Evolutionary conservation across 495 filamentous ascomycete genomes (phyloP).

Genomic region (Neurospora tetrasperma): DNA sequence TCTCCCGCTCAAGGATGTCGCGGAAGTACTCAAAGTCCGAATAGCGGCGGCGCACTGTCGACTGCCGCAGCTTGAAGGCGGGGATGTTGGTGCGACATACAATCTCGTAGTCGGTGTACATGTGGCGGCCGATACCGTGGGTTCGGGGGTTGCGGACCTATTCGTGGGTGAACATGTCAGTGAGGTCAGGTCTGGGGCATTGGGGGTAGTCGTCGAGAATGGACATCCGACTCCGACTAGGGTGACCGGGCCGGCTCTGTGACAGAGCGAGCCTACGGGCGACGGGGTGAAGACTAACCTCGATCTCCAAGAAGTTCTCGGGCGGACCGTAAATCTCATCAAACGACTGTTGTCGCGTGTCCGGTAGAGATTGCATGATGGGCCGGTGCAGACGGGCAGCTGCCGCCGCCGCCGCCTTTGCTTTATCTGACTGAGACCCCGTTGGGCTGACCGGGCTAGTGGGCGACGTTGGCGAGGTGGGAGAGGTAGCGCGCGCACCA

Average conservation of each 20-base stretch:
- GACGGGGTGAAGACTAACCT: conserved; percentile 45
- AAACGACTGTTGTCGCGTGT: conserved; percentile 83
- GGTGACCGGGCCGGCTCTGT: background rate
- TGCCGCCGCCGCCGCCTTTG: conserved; percentile 19
- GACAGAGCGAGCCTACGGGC: background rate
- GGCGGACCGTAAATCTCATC: conserved; percentile 98
- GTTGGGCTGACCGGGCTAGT: conserved; percentile 11
- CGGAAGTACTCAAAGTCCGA: conserved; percentile 98
- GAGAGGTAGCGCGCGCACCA: conserved; percentile 15
- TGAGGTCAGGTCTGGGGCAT: background rate
- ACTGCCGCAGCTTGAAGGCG: conserved; percentile 83
- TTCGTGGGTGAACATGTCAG: conserved; percentile 1
- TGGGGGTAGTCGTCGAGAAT: background rate
- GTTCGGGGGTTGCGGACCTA: conserved; percentile 94
- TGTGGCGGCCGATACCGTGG: conserved; percentile 83
- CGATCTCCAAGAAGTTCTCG: conserved; percentile 97
- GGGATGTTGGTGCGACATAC: conserved; percentile 96
- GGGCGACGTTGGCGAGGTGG: conserved; percentile 24
- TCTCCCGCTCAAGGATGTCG: conserved; percentile 93
- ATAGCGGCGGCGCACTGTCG: conserved; percentile 82
- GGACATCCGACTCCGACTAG: background rate
- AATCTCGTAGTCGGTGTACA: conserved; percentile 99
- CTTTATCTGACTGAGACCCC: background rate
- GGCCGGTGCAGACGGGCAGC: conserved; percentile 37
- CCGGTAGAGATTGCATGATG: conserved; percentile 73